Evolutionary conservation across 179 eudicot species (phyloP), one percentile per base, ranked within the genome.

Genomic region (Silene noctiflora): DNA sequence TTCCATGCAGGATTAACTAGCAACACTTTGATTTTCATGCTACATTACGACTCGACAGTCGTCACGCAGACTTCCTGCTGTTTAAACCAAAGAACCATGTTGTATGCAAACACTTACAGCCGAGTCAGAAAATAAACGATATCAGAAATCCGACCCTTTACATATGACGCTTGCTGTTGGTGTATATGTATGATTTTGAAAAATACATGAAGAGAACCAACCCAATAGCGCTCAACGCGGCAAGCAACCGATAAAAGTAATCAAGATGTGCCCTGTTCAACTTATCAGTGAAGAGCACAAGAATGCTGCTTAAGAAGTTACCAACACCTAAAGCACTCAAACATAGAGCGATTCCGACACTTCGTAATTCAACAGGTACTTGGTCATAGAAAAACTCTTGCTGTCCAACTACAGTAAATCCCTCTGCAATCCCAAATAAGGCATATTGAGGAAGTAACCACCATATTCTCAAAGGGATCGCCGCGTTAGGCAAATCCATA

Each of bases 341-440:
- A 76, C 81, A 87, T 2, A 89, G 78, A 14, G 91, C 75, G 3
- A 89, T 63, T n/a, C 93, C 93, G 0, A 87, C 79, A 27, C 89
- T 82, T 24, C 83, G 85, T 55, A 89, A 76, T 65, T 87, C 88
- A 65, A 67, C 71, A 0, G 89, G 89, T 53, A 87, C 84, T 29
- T 89, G 88, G n/a, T 81, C 85, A 25, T 89, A 89, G 81, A 89
- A 89, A 29, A 89, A 88, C 56, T 88, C 92, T 81, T 87, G 92
- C 69, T 87, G 59, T 7, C 92, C 92, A 71, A 85, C 85, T 86
- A 85, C 74, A 17, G 86, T 75, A 77, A 88, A 85, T 0, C 81
- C 87, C 55, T 88, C 88, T 6, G 88, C 74, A 12, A 75, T 42
- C 7, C 89, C 91, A 46, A 78, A 79, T 46, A 88, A 24, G 14